Conservation (phyloP, 1,139 yeast species). For the Blastobotrys capitulatus region DNA sequence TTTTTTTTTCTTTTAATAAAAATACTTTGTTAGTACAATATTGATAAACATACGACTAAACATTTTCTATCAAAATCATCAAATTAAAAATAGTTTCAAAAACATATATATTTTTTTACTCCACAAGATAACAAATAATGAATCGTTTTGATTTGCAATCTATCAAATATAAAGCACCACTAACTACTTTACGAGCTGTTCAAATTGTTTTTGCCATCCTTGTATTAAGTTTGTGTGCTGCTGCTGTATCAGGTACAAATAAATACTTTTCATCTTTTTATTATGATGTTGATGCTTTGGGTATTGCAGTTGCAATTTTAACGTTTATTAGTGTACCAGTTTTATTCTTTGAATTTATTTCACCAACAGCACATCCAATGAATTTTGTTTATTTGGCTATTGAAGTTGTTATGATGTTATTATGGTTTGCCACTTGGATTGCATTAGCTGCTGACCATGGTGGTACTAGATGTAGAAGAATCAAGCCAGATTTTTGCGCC, state of each 20-base stretch:
- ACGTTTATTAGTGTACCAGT: constrained; percentile 3
- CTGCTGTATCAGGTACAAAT: constrained; percentile 3
- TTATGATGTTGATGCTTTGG: constrained; percentile 6
- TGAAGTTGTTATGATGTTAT: background rate
- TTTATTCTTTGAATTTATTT: background rate
- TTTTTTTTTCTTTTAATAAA: too few species aligned
- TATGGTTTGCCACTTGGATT: constrained; percentile 7
- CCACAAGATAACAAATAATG: too few species aligned
- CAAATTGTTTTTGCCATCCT: constrained; percentile 1
- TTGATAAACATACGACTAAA: too few species aligned
- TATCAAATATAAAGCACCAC: background rate
- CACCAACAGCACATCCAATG: background rate
- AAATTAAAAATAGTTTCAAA: too few species aligned
- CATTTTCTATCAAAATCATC: too few species aligned
- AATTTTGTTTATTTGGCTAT: background rate
- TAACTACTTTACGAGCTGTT: background rate
- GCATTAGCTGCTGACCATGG: constrained; percentile 8
- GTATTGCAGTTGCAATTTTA: background rate
- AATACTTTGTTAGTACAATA: too few species aligned
- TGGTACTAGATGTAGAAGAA: background rate
- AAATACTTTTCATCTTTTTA: background rate
- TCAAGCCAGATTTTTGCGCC: constrained; percentile 1
- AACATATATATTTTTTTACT: too few species aligned
- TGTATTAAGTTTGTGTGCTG: constrained; percentile 4
- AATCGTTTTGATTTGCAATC: too few species aligned